A percentile compares a stretch with the other conserved stretches of the same genome.
These are phyloP conservation scores for Colletotrichum musicola DNA, from an alignment of 2,329 filamentous ascomycete genomes.

Conservation along the genomic window DNA sequence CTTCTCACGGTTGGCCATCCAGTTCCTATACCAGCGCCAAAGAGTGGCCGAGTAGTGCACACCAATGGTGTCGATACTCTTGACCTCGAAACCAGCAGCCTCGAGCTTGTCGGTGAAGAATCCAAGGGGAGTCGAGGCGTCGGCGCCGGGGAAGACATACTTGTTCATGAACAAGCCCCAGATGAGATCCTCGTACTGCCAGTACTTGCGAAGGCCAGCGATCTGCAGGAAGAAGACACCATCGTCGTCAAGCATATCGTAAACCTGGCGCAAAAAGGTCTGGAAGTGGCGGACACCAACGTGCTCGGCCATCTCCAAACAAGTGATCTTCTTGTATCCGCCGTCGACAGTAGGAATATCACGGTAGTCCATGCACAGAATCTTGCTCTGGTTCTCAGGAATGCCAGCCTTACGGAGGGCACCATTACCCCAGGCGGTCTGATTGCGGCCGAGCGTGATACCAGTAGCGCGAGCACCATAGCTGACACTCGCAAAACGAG, in stretches of 20 bases:
- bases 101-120: conserved; percentile 89
- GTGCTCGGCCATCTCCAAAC: conserved; percentile 96
- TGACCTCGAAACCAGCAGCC: conserved; percentile 86
- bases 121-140: conserved; percentile 92
- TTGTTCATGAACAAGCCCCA: conserved; percentile 99
- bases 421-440: conserved; percentile 89
- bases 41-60: conserved; percentile 90
- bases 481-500: conserved; percentile 85
- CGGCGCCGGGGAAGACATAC: conserved; percentile 96
- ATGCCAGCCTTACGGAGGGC: conserved; percentile 81
- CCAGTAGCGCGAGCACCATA: conserved; percentile 83
- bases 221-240: conserved; percentile 96
- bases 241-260: conserved; percentile 81
- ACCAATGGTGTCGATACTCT: conserved; percentile 85
- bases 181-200: conserved; percentile 98
- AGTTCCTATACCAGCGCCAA: conserved; percentile 94
- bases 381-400: conserved; percentile 81
- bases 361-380: conserved; percentile 91
- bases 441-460: conserved; percentile 88
- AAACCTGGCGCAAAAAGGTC: neutral
- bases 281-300: conserved; percentile 85
- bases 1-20: conserved; percentile 88
- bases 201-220: conserved; percentile 90
- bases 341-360: conserved; percentile 76
- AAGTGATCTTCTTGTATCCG: conserved; percentile 8